Base-by-base conservation (phyloP, 192 early-diverging fungal genomes). In the Umbelopsis vinacea region DNA sequence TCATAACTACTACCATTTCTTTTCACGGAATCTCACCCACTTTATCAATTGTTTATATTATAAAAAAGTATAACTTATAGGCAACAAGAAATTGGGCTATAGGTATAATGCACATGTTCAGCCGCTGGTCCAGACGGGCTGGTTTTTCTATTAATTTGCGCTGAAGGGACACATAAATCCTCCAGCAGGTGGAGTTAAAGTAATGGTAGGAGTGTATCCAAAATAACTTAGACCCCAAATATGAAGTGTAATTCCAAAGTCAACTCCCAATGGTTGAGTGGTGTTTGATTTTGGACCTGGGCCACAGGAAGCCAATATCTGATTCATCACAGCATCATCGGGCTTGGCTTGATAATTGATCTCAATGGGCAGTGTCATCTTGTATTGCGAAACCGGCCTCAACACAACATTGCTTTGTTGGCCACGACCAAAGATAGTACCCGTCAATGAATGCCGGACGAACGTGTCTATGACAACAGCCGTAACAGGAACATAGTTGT, bases 181-280 rank as follows among this genome's bases (percentile, higher is more conserved):
- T 4, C 73, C 75, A 35, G 71, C 69, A 1, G 72, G 75, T 48
- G 79, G 75, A 6, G 72, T 75, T 5, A 70, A 63, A 40, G 74
- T 72, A 24, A 81, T 73, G 21, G 75, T 81, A 2, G 79, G 79
- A 19, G 71, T 60, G 29, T 77, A 81, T 6, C 73, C 73, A 57
- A 77, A 72, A 45, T 60, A 74, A 45, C 76, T 73, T 11, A 76
- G 45, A 14, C 71, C 71, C 66, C 66, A 80, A 21, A 80, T 54
- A 43, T 71, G 70, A 3, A 81, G 23, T 10, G 69, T 81, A 33
- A 79, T 69, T 57, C 77, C 74, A 53, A 81, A 77, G 46, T 69
- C 66, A 9, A 81, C 46, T 14, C 66, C 71, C 21, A 81, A 33
- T 11, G 76, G 22, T 45, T 79, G 57, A 0, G 57, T 63, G 23